phyloP scores from a whole-genome alignment of 2,329 filamentous ascomycete species.

The Hawksworthiomyces lignivorus region DNA sequence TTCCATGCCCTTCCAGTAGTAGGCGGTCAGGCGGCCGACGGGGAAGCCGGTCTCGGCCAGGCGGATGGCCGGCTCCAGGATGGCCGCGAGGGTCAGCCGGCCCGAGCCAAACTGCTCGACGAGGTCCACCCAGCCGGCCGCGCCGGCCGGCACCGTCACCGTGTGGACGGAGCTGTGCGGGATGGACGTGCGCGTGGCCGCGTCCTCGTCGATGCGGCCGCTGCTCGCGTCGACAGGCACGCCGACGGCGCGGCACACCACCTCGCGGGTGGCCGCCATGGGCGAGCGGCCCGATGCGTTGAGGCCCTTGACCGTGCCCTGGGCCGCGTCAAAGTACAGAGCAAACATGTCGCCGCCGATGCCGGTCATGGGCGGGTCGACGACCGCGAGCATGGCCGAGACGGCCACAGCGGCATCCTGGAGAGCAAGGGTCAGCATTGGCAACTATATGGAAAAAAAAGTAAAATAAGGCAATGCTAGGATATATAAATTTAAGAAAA shows the following conservation, averaged over 20 bases:
- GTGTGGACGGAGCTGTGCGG: constrained; percentile 68
- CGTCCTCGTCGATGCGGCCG: constrained; percentile 19
- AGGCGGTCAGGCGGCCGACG: constrained; percentile 60
- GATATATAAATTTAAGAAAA: too few relatives aligned
- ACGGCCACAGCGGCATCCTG: constrained; percentile 85
- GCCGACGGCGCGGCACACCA: constrained; percentile 60
- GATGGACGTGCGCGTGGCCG: constrained; percentile 37
- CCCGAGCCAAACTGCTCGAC: constrained; percentile 81
- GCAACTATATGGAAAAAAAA: neutral
- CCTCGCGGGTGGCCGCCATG: constrained; percentile 58
- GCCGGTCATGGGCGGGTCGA: constrained; percentile 82
- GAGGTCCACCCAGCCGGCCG: constrained; percentile 75
- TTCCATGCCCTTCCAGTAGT: constrained; percentile 20
- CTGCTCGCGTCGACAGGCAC: constrained; percentile 34
- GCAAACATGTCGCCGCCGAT: constrained; percentile 96
- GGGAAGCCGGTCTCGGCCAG: constrained; percentile 81
- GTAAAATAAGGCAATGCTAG: neutral
- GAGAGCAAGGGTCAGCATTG: too few relatives aligned
- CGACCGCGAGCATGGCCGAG: constrained; percentile 86
- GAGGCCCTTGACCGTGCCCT: constrained; percentile 70
- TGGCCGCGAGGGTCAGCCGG: constrained; percentile 63
- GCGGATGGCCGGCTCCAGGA: constrained; percentile 73
- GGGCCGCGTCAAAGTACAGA: constrained; percentile 76
- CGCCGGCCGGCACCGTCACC: constrained; percentile 61
- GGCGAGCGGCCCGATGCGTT: constrained; percentile 88